Base-by-base conservation (phyloP, 768 basidiomycete genomes). In the Rhodocollybia butyracea region DNA sequence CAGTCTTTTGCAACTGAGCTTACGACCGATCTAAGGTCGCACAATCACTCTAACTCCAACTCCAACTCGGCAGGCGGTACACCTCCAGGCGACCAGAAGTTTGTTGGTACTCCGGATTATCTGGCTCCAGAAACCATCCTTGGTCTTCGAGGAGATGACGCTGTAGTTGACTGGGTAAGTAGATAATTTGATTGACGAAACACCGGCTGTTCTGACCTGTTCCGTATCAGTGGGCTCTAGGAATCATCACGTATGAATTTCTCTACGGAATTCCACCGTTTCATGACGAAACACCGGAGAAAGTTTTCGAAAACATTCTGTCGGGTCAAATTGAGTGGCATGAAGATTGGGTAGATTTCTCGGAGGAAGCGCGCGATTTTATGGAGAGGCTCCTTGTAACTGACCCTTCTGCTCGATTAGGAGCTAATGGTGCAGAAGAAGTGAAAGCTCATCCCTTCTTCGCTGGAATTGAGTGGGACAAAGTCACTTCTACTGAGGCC, bases 181-280 rank as follows among this genome's bases (percentile, higher is more conserved):
- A 31, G 38, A 62, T 54, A 29, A 59, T 54, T 11, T 59, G 38
- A 46, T 26, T 32, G 48, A 15, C 11, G 19, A 15, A 40, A n/a
- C 2, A 31, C 26, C 30, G 41, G 34, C 21, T 39, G 38, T 29
- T 26, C 48, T 59, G 54, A 51, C 45, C 46, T 15, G 59, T 50
- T 47, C 55, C 60, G 21, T 55, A 59, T 48, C 68, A 97, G 97
- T 99, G 97, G 97, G 96, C 97, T 11, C 80, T 99, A 27, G 97
- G 97, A 57, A 94, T 98, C 40, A 95, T 99, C 67, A 91, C 93
- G 29, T 98, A 99, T 68, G 97, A 99, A 75, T 98, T 99, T 71
- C 72, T 98, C 32, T 98, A 94, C 61, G 95, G 97, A 3, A 84
- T 94, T 31, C 97, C 97, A 26, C 97, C 97, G 2, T 99, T 99